Evolutionary conservation across 2,329 filamentous ascomycete genomes (phyloP).

Genomic region (Ophiosphaerella korrae): DNA sequence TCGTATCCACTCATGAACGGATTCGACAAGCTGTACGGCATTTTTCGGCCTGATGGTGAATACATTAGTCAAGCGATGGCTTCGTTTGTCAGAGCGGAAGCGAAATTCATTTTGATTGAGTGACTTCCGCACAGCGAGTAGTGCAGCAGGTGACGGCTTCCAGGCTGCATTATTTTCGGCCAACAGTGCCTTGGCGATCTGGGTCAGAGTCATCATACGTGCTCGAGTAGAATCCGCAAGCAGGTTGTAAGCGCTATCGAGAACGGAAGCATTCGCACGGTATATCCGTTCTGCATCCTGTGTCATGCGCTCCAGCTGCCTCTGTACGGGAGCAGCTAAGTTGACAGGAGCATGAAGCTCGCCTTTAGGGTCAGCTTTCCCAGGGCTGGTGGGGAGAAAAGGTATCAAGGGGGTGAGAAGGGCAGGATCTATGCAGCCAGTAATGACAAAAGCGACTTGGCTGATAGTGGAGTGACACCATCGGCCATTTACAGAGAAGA

Average conservation of each 20-base stretch:
- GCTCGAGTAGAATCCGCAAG: slow-evolving; percentile 53
- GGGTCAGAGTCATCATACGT: slow-evolving; percentile 54
- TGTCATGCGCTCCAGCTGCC: slow-evolving; percentile 51
- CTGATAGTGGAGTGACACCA: slow-evolving; percentile 50
- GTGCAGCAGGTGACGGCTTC: slow-evolving; percentile 49
- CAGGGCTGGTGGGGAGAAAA: slow-evolving; percentile 55
- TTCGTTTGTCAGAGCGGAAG: slow-evolving; percentile 62
- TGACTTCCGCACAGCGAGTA: slow-evolving; percentile 74
- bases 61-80: slow-evolving; percentile 59
- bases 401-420: slow-evolving; percentile 55
- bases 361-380: slow-evolving; percentile 26
- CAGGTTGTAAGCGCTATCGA: slow-evolving; percentile 57
- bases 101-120: slow-evolving; percentile 64
- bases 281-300: slow-evolving; percentile 55
- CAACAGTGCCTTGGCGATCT: slow-evolving; percentile 53
- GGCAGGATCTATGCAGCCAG: slow-evolving; percentile 53
- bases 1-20: slow-evolving; percentile 60
- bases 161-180: slow-evolving; percentile 23
- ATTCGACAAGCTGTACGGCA: slow-evolving; percentile 59
- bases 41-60: slow-evolving; percentile 66
- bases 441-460: slow-evolving; percentile 56
- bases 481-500: slow-evolving; percentile 57
- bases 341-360: slow-evolving; percentile 52
- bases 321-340: slow-evolving; percentile 52
- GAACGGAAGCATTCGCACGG: slow-evolving; percentile 49